phyloP scores from a whole-genome alignment of 345 rosid genomes.

The Melastoma malabathricum region DNA sequence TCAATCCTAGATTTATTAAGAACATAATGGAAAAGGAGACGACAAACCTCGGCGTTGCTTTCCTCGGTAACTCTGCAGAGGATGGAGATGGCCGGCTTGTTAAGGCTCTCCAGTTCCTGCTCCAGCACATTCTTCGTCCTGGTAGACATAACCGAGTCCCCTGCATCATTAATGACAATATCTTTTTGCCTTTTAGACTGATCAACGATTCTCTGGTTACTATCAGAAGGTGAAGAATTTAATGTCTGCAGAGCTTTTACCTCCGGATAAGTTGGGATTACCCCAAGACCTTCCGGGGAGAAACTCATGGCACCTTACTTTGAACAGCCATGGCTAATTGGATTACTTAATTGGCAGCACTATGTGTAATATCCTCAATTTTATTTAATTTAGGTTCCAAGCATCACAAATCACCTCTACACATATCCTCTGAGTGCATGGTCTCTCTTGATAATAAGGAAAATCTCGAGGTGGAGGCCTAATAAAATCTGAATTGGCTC shows the following conservation, averaged over 20 bases:
- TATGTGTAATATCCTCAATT: too few relatives aligned
- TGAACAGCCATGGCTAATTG: slow-evolving; percentile 46
- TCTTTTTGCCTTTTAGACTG: not conserved
- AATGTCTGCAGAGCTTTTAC: slow-evolving; percentile 16
- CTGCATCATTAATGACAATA: not conserved
- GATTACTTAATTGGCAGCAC: not conserved
- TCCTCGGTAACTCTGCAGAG: slow-evolving; percentile 73
- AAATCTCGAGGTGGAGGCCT: too few relatives aligned
- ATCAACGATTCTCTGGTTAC: not conserved
- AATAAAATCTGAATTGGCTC: too few relatives aligned
- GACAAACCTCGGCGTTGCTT: slow-evolving; percentile 68
- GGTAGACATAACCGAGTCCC: slow-evolving; percentile 9
- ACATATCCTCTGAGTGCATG: slow-evolving; percentile 27
- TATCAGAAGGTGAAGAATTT: not conserved
- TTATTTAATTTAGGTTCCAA: too few relatives aligned
- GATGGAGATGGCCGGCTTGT: slow-evolving; percentile 63
- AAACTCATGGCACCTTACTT: too few relatives aligned
- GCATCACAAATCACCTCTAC: slow-evolving; percentile 51
- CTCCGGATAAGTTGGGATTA: slow-evolving; percentile 62
- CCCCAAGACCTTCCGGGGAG: slow-evolving; percentile 80
- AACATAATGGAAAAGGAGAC: not conserved
- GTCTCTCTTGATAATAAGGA: too few relatives aligned
- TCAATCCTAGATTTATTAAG: too few relatives aligned
- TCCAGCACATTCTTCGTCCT: slow-evolving; percentile 60
- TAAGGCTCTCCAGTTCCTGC: slow-evolving; percentile 65